Evolutionary conservation across 1,284 basidiomycete species (phyloP), one percentile per base, ranked within the genome.

Genomic region (Ustilago cynodontis): DNA sequence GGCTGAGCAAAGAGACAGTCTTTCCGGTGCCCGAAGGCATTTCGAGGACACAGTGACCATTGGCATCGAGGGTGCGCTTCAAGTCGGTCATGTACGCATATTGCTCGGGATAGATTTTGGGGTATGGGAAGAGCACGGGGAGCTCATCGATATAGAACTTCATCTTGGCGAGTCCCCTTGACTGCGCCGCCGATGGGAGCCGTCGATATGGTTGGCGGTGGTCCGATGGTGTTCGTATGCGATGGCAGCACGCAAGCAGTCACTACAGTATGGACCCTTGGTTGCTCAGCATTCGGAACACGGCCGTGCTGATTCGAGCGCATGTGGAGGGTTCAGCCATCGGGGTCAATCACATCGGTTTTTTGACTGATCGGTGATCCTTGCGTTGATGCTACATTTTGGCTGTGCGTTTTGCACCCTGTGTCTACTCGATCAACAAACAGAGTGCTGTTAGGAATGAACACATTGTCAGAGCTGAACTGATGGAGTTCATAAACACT

Each of bases 21-120:
- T 99, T 99, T 22, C 97, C 97, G 39, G 97, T 99, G 16, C 97
- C 97, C 13, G 97, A 99, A 72, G 97, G 97, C 97, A 99, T 99
- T 88, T 99, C 97, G 33, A 99, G 90, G 20, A 99, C 94, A 86
- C 97, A 98, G 82, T 99, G 97, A 56, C 97, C 90, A 50, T 84
- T 83, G 90, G 95, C 95, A 87, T 99, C 97, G 24, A 99, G 90
- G 6, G 96, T 96, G 81, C 94, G 90, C 87, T 99, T 99, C 79
- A 99, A 89, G 87, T 99, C 96, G 87, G 94, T 95, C 95, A 99
- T 98, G 86, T 99, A 99, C 45, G 94, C 92, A 91, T 95, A 98
- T 90, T 98, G 96, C 86, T 98, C 96, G 93, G 85, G 86, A 59
- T 87, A 87, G 63, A 87, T 87, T 65, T 85, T 86, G 43, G 87